These are phyloP conservation scores for Magnolia officinalis DNA, from an alignment of 164 flowering plant genomes.

Conservation along the genomic window DNA sequence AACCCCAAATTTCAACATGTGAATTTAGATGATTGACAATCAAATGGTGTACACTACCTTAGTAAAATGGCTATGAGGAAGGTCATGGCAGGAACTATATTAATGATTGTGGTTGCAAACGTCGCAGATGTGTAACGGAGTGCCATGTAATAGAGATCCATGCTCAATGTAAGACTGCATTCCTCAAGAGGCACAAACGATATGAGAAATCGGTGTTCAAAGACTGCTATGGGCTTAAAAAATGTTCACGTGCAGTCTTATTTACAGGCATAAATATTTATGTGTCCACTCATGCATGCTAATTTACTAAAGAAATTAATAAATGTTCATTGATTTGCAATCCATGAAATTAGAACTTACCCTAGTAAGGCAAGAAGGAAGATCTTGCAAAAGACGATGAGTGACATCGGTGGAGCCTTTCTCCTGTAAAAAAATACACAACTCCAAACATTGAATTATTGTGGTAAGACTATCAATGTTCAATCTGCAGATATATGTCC, in stretches of 20 bases:
- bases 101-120: slow-evolving; percentile 11
- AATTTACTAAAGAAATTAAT: background rate
- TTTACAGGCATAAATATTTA: no score
- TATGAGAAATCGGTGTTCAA: background rate
- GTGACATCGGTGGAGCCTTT: slow-evolving; percentile 14
- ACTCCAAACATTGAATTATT: background rate
- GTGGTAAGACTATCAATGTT: background rate
- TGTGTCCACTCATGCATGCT: no score
- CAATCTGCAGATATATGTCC: background rate
- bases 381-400: slow-evolving; percentile 19
- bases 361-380: slow-evolving; percentile 18
- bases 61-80: slow-evolving; percentile 14
- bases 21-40: no score
- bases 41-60: slow-evolving; percentile 1
- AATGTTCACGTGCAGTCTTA: no score
- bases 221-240: no score
- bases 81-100: slow-evolving; percentile 15
- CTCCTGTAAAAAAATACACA: slow-evolving; percentile 3
- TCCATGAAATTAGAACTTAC: slow-evolving; percentile 2
- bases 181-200: background rate
- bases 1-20: no score
- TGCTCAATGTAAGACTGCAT: slow-evolving; percentile 19
- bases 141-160: slow-evolving; percentile 18
- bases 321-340: background rate
- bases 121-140: slow-evolving; percentile 20